A percentile compares a stretch with the other conserved stretches of the same genome.
Conservation (phyloP, 257 asterid species). For the Plantago ovata region DNA sequence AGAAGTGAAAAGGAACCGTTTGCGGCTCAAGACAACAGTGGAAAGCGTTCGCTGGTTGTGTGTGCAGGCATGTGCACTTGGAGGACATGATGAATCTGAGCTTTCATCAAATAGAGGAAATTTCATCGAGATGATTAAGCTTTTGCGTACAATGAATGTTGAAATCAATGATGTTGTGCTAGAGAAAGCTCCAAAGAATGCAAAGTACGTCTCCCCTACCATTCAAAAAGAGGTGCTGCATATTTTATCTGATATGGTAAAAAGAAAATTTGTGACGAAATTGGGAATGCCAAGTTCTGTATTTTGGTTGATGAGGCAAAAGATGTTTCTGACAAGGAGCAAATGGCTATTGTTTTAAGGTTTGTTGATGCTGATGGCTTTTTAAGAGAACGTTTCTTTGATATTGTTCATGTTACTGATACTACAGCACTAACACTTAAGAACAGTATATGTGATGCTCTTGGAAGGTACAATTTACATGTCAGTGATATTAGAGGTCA, state of each 20-base stretch:
- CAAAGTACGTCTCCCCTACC: not conserved
- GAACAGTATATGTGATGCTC: not conserved
- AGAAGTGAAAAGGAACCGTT: not conserved
- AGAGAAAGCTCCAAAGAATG: slow-evolving; percentile 1
- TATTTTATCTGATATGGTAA: not conserved
- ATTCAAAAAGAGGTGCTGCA: not conserved
- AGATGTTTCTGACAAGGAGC: not conserved
- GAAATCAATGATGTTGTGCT: not conserved
- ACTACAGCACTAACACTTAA: not conserved
- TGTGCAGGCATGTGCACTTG: not conserved
- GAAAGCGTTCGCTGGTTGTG: not conserved
- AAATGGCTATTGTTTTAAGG: not conserved
- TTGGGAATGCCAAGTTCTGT: not conserved
- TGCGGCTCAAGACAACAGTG: not conserved
- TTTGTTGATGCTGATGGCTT: not conserved
- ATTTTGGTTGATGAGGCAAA: not conserved
- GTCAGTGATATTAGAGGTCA: not conserved
- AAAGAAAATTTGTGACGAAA: not conserved
- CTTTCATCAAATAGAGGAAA: not conserved
- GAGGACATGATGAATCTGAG: not conserved
- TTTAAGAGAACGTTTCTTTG: not conserved
- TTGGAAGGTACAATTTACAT: not conserved
- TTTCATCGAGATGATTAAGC: not conserved
- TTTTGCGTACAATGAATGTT: not conserved
- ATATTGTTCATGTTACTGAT: slow-evolving; percentile 1